Evolutionary conservation across 2,329 filamentous ascomycete genomes (phyloP), one percentile per base, ranked within the genome.

Genomic region (Botryotinia narcissicola): DNA sequence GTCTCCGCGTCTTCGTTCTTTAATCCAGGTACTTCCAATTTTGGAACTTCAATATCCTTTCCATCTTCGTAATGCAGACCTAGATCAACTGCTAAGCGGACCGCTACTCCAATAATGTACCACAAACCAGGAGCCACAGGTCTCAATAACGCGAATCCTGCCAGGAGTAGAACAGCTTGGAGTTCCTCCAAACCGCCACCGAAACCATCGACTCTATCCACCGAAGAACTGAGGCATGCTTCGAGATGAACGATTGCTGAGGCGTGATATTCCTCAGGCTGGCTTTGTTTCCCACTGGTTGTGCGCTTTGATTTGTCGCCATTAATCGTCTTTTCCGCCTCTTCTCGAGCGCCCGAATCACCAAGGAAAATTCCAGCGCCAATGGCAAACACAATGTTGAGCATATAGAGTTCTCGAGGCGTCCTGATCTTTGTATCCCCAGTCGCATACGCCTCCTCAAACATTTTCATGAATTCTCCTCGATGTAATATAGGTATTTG

Each of bases 301-400:
- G 29, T 51, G 76, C 68, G 75, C 59, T 80, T 71, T 82, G 78
- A 75, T 79, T 77, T 80, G 79, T 73, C 54, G 72, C 73, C 51
- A 73, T 73, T 59, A 32, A 25, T 18, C 40, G 80, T 81, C 18
- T 75, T 74, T 32, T 74, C 72, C 32, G 76, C 77, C 35, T 76
- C 75, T 40, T 75, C 75, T 59, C 76, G 75, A 16, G 87, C 82
- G 80, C 88, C 82, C 79, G 84, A 84, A 82, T 92, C 85, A 75
- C 88, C 93, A 77, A 97, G 90, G 76, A 98, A 97, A 78, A 98
- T 97, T 29, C 94, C 95, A 29, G 93, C 92, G 10, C 96, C 96
- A 78, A 98, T 98, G 22, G 95, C 95, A 83, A 97, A 98, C 37
- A 98, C 95, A 83, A 98, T 98, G 82, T 98, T 98, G 75, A 98